Conservation (phyloP, 495 filamentous ascomycete genomes). For the Penicillium odoratum region DNA sequence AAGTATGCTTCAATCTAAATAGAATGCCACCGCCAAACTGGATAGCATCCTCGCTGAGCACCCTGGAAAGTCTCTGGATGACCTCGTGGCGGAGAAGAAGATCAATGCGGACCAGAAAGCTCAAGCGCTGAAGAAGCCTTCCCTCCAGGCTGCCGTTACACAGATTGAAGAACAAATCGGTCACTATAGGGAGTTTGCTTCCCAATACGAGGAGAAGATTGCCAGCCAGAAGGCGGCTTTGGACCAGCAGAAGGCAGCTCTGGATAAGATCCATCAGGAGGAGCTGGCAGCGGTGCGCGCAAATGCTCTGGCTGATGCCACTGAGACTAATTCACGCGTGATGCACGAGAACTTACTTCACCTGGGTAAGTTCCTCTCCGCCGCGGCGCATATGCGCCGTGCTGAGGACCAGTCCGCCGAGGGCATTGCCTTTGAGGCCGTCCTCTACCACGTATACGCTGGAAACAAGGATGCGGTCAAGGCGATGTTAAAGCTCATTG, state of each 20-base stretch:
- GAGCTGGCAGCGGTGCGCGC: conserved; percentile 69
- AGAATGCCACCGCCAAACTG: conserved; percentile 78
- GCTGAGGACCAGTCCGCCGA: conserved; percentile 65
- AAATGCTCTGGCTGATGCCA: conserved; percentile 61
- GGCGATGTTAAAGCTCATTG: conserved; percentile 80
- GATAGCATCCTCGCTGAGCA: conserved; percentile 77
- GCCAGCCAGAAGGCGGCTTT: conserved; percentile 68
- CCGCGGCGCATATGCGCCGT: conserved; percentile 71
- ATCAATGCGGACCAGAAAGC: conserved; percentile 85
- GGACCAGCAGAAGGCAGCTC: conserved; percentile 73
- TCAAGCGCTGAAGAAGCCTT: conserved; percentile 86
- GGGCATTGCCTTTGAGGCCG: conserved; percentile 84
- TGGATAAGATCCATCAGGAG: conserved; percentile 68
- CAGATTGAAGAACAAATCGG: conserved; percentile 83
- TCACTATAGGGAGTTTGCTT: conserved; percentile 79
- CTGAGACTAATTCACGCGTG: conserved; percentile 53
- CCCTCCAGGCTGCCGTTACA: conserved; percentile 67
- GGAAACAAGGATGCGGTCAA: conserved; percentile 79
- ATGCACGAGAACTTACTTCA: conserved; percentile 59
- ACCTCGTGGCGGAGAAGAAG: conserved; percentile 76
- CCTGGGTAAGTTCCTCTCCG: conserved; percentile 76
- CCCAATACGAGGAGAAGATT: conserved; percentile 69
- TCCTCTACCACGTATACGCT: conserved; percentile 83
- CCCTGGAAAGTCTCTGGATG: conserved; percentile 72
- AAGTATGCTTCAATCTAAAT: conserved; percentile 12